These are phyloP conservation scores for Fusarium fracticaudum DNA, from an alignment of 2,329 filamentous ascomycete genomes.

Conservation along the genomic window DNA sequence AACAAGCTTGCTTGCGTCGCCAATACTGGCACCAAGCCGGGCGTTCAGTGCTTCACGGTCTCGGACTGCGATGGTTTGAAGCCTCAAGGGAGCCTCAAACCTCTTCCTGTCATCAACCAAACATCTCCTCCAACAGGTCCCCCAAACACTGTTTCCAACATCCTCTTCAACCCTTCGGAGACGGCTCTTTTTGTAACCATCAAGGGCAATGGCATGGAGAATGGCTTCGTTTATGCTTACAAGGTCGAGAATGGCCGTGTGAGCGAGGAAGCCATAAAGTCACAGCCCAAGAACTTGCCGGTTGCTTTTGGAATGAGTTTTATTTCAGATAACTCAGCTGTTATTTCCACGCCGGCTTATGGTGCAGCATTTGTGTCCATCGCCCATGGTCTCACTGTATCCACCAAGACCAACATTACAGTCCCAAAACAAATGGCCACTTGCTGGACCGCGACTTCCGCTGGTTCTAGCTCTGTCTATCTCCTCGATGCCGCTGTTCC, in stretches of 20 bases:
- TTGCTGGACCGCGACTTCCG: neutral
- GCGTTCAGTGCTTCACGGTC: constrained; percentile 4
- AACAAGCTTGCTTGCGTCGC: constrained; percentile 1
- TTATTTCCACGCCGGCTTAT: constrained; percentile 1
- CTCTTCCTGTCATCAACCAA: neutral
- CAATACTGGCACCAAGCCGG: constrained; percentile 5
- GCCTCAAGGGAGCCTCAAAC: neutral
- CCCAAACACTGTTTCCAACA: neutral
- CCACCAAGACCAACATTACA: neutral
- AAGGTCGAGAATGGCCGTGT: neutral
- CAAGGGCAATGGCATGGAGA: neutral
- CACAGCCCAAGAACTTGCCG: neutral
- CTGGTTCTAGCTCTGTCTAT: neutral
- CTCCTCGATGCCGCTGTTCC: neutral
- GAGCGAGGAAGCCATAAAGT: neutral
- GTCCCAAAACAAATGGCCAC: neutral
- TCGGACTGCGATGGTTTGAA: neutral
- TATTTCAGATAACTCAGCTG: neutral
- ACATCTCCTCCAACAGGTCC: neutral
- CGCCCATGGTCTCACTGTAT: neutral
- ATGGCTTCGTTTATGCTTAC: constrained; percentile 2
- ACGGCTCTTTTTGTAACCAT: neutral
- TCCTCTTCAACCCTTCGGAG: constrained; percentile 9
- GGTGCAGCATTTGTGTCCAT: constrained; percentile 10
- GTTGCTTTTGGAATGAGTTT: constrained; percentile 4